Percentiles rank a stretch among this genome's conserved stretches.
Evolutionary conservation across 73 alveolate genomes (phyloP).

Genomic region (Paramecium biaurelia): DNA sequence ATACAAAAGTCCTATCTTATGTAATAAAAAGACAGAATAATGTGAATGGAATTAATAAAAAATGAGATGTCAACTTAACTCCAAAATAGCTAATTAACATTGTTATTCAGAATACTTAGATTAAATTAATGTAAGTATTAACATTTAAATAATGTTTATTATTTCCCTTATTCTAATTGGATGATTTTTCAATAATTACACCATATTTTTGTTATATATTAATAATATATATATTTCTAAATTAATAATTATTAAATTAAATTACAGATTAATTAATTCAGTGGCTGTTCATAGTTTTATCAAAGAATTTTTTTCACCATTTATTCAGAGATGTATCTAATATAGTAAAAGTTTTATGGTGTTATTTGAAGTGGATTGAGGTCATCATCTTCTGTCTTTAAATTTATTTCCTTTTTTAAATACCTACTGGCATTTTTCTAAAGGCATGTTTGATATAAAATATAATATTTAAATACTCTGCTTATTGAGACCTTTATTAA

Average conservation of each 20-base stretch:
- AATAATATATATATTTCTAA: not conserved
- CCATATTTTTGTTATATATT: not conserved
- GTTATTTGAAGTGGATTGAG: not conserved
- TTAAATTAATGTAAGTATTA: not conserved
- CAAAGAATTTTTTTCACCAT: not conserved
- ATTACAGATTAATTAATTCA: not conserved
- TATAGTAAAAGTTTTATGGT: too few species aligned
- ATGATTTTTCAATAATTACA: not conserved
- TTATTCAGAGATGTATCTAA: not conserved
- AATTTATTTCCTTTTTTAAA: not conserved
- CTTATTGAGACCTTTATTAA: not conserved
- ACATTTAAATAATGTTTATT: not conserved
- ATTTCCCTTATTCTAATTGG: not conserved
- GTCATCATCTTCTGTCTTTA: too few species aligned
- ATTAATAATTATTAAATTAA: not conserved
- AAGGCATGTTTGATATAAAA: not conserved
- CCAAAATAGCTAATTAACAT: not conserved
- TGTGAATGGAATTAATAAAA: not conserved
- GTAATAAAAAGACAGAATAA: not conserved
- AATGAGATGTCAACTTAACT: not conserved
- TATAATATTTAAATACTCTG: not conserved
- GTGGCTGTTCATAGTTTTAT: not conserved
- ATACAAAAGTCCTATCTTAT: not conserved
- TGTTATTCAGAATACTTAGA: not conserved
- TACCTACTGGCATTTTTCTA: not conserved